These are phyloP conservation scores for Ganoderma leucocontextum DNA, from an alignment of 1,284 basidiomycete genomes.

Conservation along the genomic window DNA sequence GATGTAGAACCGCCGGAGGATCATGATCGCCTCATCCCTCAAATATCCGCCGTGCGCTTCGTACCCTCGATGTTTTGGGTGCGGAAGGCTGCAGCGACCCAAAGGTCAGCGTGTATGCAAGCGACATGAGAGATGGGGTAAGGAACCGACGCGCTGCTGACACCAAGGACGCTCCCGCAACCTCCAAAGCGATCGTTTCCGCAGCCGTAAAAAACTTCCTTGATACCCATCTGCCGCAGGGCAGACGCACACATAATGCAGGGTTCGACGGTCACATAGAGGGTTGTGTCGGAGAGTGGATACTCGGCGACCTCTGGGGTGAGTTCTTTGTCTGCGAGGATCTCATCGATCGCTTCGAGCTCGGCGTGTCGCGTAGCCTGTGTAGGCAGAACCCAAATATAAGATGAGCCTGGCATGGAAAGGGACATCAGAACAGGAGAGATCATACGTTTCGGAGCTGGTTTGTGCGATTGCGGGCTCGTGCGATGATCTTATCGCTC, in stretches of 20 bases:
- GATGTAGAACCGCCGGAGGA: conserved; percentile 93
- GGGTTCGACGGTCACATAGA: conserved; percentile 99
- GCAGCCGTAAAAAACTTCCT: conserved; percentile 92
- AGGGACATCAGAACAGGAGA: background rate
- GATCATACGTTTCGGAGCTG: conserved; percentile 85
- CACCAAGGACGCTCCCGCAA: conserved; percentile 93
- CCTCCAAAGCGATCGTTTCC: conserved; percentile 98
- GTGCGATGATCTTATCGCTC: conserved; percentile 78
- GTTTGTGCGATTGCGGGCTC: conserved; percentile 94
- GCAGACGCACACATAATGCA: conserved; percentile 99
- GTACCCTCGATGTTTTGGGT: conserved; percentile 81
- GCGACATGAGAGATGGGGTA: background rate
- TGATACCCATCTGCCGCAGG: conserved; percentile 92
- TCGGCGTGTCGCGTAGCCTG: conserved; percentile 98
- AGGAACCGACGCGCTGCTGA: conserved; percentile 61
- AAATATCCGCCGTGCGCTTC: conserved; percentile 84
- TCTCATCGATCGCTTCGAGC: conserved; percentile 94
- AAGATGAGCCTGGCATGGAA: background rate
- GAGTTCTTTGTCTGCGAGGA: conserved; percentile 71
- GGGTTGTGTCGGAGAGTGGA: conserved; percentile 81
- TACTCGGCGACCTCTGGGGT: conserved; percentile 60
- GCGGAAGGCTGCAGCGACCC: conserved; percentile 54
- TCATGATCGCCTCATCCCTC: conserved; percentile 95
- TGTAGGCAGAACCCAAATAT: background rate
- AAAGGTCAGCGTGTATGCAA: background rate